Conservation (phyloP, 345 rosid genomes). For the Moricandia arvensis region DNA sequence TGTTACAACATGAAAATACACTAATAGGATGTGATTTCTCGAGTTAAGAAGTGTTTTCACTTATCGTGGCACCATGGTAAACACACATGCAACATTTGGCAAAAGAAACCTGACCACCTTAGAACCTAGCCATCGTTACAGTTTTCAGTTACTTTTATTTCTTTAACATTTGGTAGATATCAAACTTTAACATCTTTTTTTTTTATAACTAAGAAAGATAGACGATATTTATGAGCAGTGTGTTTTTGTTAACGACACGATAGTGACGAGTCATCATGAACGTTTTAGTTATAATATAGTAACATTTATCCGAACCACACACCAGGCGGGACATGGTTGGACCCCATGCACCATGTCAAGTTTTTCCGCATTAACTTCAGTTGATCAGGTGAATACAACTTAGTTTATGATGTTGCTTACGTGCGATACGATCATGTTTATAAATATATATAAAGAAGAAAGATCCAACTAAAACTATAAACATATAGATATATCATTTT, state of each 20-base stretch:
- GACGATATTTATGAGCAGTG: constrained; percentile 15
- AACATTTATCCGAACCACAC: background rate
- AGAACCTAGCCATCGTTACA: constrained; percentile 1
- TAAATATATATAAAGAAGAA: constrained; percentile 1
- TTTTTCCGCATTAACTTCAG: background rate
- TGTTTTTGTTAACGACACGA: constrained; percentile 33
- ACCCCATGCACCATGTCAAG: constrained; percentile 20
- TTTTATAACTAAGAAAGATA: background rate
- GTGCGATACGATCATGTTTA: background rate
- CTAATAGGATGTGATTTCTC: constrained; percentile 9
- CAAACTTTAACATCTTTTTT: background rate
- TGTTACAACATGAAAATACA: too few species aligned
- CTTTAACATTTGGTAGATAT: background rate
- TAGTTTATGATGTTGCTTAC: background rate
- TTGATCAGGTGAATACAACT: background rate
- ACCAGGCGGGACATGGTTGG: constrained; percentile 27
- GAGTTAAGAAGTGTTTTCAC: background rate
- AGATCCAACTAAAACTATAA: background rate
- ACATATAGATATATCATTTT: background rate
- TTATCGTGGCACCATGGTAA: constrained; percentile 14
- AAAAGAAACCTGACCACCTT: constrained; percentile 4
- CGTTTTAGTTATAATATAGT: background rate
- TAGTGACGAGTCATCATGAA: constrained; percentile 28
- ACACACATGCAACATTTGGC: constrained; percentile 19
- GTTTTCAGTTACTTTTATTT: background rate